A percentile compares a stretch with the other conserved stretches of the same genome.
These are phyloP conservation scores for Hemileia vastatrix DNA, from an alignment of 1,284 basidiomycete species.

Conservation along the genomic window DNA sequence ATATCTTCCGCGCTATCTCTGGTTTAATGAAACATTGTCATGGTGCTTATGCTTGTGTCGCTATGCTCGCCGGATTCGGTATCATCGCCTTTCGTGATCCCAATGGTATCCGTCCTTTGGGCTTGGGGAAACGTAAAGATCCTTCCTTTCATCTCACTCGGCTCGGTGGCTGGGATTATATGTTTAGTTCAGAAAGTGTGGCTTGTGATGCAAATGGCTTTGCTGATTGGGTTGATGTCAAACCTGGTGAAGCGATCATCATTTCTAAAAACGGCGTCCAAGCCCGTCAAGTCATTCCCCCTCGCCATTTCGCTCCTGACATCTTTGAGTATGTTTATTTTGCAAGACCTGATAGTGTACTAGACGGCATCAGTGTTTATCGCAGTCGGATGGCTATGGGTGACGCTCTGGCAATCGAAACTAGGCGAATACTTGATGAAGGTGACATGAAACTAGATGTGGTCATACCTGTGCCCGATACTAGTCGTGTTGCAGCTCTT, in stretches of 20 bases:
- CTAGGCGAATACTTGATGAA: slow-evolving; percentile 61
- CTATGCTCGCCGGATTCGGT: slow-evolving; percentile 97
- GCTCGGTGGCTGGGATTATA: slow-evolving; percentile 56
- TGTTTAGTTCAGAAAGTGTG: slow-evolving; percentile 91
- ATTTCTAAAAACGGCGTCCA: slow-evolving; percentile 61
- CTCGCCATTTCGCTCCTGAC: slow-evolving; percentile 81
- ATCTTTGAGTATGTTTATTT: slow-evolving; percentile 99
- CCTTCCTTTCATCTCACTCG: slow-evolving; percentile 5
- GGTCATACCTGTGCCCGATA: slow-evolving; percentile 97
- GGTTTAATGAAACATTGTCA: slow-evolving; percentile 78
- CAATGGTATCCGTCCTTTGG: slow-evolving; percentile 92
- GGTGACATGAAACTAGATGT: slow-evolving; percentile 68
- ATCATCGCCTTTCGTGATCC: slow-evolving; percentile 98
- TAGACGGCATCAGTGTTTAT: slow-evolving; percentile 96
- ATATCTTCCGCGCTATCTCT: slow-evolving; percentile 89
- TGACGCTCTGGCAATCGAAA: slow-evolving; percentile 82
- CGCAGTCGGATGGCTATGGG: slow-evolving; percentile 99
- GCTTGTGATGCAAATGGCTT: slow-evolving; percentile 91
- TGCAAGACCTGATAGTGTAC: slow-evolving; percentile 91
- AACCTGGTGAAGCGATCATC: slow-evolving; percentile 85
- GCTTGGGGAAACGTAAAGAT: slow-evolving; percentile 60
- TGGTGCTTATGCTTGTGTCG: slow-evolving; percentile 93
- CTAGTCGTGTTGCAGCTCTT: slow-evolving; percentile 86
- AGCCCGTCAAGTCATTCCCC: slow-evolving; percentile 60
- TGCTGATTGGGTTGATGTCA: slow-evolving; percentile 83